Conservation (phyloP, 1,284 basidiomycete species). For the Leccinum discolor region DNA sequence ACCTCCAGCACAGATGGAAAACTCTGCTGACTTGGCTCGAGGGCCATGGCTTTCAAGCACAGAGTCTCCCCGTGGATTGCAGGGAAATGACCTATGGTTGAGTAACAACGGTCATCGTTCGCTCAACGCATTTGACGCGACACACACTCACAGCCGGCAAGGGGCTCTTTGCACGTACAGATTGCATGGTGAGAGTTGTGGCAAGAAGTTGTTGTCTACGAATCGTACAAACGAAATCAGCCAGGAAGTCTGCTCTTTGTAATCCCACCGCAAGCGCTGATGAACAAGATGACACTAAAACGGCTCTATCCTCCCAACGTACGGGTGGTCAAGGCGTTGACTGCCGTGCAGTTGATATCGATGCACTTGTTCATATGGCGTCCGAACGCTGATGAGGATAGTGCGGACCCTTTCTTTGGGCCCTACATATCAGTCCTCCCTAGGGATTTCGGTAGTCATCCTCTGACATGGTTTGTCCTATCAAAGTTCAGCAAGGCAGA, state of each 20-base stretch:
- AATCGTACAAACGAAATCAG: conserved; percentile 30
- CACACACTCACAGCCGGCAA: conserved; percentile 53
- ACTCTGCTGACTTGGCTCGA: conserved; percentile 57
- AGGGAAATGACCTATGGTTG: conserved; percentile 41
- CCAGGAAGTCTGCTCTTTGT: conserved; percentile 61
- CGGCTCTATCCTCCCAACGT: conserved; percentile 46
- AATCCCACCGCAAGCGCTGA: conserved; percentile 66
- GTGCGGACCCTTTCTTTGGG: conserved; percentile 63
- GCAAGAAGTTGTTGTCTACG: too few species aligned
- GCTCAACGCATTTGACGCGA: conserved; percentile 5
- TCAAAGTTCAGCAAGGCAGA: conserved; percentile 14
- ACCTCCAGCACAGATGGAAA: conserved; percentile 41
- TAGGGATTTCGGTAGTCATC: conserved; percentile 68
- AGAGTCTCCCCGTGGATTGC: conserved; percentile 46
- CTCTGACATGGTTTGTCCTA: conserved; percentile 67
- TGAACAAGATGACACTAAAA: conserved; percentile 69
- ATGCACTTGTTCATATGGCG: conserved; percentile 63
- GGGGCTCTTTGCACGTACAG: conserved; percentile 62
- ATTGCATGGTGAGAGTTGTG: conserved; percentile 42
- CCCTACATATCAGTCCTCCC: conserved; percentile 80
- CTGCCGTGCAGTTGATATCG: conserved; percentile 60
- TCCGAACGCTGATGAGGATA: conserved; percentile 39
- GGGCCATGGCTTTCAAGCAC: conserved; percentile 50
- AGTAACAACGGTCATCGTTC: conserved; percentile 14
- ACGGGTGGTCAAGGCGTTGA: conserved; percentile 35